Conservation (phyloP, 75 land plant species). For the Ceratopteris richardii region DNA sequence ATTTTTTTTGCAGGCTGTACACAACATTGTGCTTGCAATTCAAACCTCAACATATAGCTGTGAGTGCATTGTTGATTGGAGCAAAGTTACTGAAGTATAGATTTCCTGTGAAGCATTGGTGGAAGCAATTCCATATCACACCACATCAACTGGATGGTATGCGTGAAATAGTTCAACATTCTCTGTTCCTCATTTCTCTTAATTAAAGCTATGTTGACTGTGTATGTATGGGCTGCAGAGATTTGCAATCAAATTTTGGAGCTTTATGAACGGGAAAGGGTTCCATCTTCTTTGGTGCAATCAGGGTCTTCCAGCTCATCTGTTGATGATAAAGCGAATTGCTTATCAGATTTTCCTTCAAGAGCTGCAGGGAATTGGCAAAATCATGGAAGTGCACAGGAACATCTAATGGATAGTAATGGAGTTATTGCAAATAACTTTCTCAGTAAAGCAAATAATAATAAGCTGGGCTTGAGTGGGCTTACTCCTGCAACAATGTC, state of each 20-base stretch:
- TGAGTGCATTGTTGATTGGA: slow-evolving; percentile 37
- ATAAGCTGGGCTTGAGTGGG: too few relatives aligned
- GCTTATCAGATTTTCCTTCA: too few relatives aligned
- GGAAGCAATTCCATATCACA: slow-evolving; percentile 42
- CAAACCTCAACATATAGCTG: slow-evolving; percentile 44
- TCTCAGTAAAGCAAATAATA: too few relatives aligned
- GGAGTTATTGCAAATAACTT: too few relatives aligned
- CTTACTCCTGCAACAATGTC: too few relatives aligned
- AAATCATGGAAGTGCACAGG: too few relatives aligned
- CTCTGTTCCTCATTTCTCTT: too few relatives aligned
- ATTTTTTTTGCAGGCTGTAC: slow-evolving; percentile 23
- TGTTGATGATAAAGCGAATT: too few relatives aligned
- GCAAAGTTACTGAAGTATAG: slow-evolving; percentile 38
- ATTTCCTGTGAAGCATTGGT: slow-evolving; percentile 34
- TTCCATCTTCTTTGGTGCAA: background rate
- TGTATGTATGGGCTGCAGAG: slow-evolving; percentile 12
- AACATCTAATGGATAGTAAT: too few relatives aligned
- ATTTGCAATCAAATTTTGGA: slow-evolving; percentile 48
- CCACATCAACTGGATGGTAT: slow-evolving; percentile 38
- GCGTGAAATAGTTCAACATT: background rate
- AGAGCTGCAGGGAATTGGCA: too few relatives aligned
- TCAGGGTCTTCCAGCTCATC: too few relatives aligned
- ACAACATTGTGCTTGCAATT: slow-evolving; percentile 44
- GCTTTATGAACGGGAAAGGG: slow-evolving; percentile 28
- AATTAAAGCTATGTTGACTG: too few relatives aligned